Evolutionary conservation across 1,139 yeast species (phyloP), one percentile per base, ranked within the genome.

Genomic region (Candida sanyaensis): DNA sequence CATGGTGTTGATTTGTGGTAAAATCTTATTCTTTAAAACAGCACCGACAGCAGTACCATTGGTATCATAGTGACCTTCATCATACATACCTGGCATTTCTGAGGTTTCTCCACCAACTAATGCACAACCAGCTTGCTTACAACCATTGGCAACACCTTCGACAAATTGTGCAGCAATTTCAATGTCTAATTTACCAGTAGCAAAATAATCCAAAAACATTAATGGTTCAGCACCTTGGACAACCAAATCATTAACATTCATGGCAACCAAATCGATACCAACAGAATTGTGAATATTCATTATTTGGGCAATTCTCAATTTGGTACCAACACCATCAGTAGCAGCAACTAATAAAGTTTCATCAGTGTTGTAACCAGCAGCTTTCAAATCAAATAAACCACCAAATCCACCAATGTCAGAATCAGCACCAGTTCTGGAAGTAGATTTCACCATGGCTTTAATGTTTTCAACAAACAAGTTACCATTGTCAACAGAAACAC

Each of bases 51-150:
- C 95, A 38, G 99, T 93, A 69, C 99, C 99, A 62, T 93, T 93
- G 51, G 97, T 92, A 69, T 95, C 99, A 65, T 95, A 95, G 68
- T 95, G 99, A 41, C 95, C 96, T 50, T 84, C 91, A 50, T 85
- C 88, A 64, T 95, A 95, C 87, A 95, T 90, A 56, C 99, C 99
- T 37, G 99, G 99, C 99, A 95, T 95, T 77, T 95, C 99, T 49
- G 96, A 89, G 43, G 99, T 95, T 70, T 95, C 99, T 57, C 99
- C 99, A 48, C 99, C 99, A 52, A 95, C 97, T 53, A 95, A 78
- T 7, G 99, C 99, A 78, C 99, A 93, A 11, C 96, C 97, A 34
- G 99, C 90, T 59, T 83, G 82, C 54, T 86, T 85, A 77, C 99
- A 95, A 46, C 99, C 99, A 56, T 88, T 88, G 42, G 97, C 97